Evolutionary conservation across 192 early-diverging fungal species (phyloP).

Genomic region (Backusella mclennaniae): DNA sequence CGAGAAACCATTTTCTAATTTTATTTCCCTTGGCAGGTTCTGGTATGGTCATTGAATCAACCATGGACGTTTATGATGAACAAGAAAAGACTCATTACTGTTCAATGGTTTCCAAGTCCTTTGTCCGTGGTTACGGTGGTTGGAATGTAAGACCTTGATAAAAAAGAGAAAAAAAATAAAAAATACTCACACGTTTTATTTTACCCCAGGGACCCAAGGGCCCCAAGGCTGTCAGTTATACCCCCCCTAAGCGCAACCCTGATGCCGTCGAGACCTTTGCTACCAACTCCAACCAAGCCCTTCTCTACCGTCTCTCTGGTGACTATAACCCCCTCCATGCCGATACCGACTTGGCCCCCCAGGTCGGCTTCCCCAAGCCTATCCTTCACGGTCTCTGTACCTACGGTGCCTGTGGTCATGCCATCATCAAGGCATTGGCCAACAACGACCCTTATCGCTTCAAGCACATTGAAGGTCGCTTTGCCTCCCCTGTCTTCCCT

Average conservation of each 20-base stretch:
- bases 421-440: constrained; percentile 54
- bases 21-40: not conserved
- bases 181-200: constrained; percentile 10
- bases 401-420: constrained; percentile 57
- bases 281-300: constrained; percentile 57
- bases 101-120: constrained; percentile 53
- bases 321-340: constrained; percentile 79
- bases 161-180: not conserved
- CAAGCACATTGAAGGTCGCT: constrained; percentile 64
- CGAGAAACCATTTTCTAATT: not conserved
- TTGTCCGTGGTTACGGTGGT: constrained; percentile 70
- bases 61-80: constrained; percentile 45
- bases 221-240: constrained; percentile 49
- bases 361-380: constrained; percentile 69
- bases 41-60: constrained; percentile 70
- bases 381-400: constrained; percentile 72
- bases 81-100: constrained; percentile 31
- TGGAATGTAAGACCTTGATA: constrained; percentile 47
- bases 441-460: constrained; percentile 53
- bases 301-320: constrained; percentile 72
- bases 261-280: constrained; percentile 49
- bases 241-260: constrained; percentile 57
- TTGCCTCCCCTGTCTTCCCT: constrained; percentile 71
- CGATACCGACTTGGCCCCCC: constrained; percentile 62
- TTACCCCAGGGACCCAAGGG: constrained; percentile 59